phyloP scores from a whole-genome alignment of 1,139 yeast genomes.

The Debaryomyces udenii region DNA sequence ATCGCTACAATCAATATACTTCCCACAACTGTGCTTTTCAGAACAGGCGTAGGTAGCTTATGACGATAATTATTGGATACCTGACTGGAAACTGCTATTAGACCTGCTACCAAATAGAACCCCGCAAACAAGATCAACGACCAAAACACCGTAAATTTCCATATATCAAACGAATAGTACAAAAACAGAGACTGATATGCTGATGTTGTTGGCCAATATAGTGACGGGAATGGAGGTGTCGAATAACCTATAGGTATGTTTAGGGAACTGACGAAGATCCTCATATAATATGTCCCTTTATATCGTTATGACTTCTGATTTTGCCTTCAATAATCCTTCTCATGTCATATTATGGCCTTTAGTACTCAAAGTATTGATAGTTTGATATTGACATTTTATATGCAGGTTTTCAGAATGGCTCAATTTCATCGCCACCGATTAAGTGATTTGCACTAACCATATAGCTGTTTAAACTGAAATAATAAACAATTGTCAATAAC shows the following conservation, averaged over 20 bases:
- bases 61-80: conserved; percentile 27
- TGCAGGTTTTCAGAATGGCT: conserved; percentile 2
- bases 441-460: not conserved
- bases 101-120: conserved; percentile 68
- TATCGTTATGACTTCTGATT: not conserved
- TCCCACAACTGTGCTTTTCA: conserved; percentile 18
- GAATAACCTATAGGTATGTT: conserved; percentile 78
- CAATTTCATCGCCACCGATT: conserved; percentile 9
- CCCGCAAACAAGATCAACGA: conserved; percentile 65
- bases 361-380: not conserved
- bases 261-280: conserved; percentile 41
- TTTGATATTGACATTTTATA: not conserved
- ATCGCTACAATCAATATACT: conserved; percentile 42
- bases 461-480: not conserved
- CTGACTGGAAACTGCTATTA: conserved; percentile 55
- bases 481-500: conserved; percentile 5
- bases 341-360: no score
- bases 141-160: conserved; percentile 87
- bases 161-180: conserved; percentile 73
- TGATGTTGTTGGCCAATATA: conserved; percentile 65
- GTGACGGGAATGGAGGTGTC: conserved; percentile 79
- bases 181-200: conserved; percentile 58
- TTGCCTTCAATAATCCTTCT: not conserved
- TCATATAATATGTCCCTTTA: conserved; percentile 24
- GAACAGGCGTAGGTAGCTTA: conserved; percentile 13